A percentile compares a stretch with the other conserved stretches of the same genome.
Conservation (phyloP, 768 basidiomycete species). For the Lentinula lateritia region DNA sequence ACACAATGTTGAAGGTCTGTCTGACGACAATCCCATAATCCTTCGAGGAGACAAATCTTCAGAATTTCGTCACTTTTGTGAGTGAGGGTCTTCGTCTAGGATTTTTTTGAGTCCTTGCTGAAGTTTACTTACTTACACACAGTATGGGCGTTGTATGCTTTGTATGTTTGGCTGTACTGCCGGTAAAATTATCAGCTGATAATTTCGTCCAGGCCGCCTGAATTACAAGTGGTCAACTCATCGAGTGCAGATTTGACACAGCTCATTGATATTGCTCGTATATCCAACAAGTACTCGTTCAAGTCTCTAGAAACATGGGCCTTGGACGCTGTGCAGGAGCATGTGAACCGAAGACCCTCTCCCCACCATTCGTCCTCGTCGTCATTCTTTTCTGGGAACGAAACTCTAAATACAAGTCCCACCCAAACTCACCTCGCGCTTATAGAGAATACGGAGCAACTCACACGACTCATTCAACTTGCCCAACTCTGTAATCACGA, state of each 20-base stretch:
- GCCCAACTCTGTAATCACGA: constrained; percentile 65
- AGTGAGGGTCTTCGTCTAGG: background rate
- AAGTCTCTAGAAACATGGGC: constrained; percentile 72
- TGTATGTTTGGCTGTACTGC: constrained; percentile 38
- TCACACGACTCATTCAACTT: constrained; percentile 57
- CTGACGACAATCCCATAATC: constrained; percentile 61
- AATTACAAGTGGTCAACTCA: constrained; percentile 44
- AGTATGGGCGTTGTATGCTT: constrained; percentile 69
- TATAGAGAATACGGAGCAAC: constrained; percentile 36
- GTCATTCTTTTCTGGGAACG: constrained; percentile 20
- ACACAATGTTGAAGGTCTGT: constrained; percentile 45
- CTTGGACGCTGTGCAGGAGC: constrained; percentile 66
- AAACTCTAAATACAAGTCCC: constrained; percentile 9
- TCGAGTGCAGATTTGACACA: constrained; percentile 44
- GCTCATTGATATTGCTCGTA: constrained; percentile 57
- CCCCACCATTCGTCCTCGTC: constrained; percentile 31
- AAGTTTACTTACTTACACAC: background rate
- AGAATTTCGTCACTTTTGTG: constrained; percentile 62
- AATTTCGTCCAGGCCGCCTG: constrained; percentile 46
- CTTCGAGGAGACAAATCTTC: constrained; percentile 56
- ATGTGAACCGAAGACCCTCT: constrained; percentile 51
- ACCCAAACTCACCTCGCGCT: constrained; percentile 10
- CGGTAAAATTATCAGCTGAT: constrained; percentile 5
- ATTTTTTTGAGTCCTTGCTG: background rate
- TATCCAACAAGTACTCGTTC: constrained; percentile 73